Percentiles rank a stretch among this genome's conserved stretches.
phyloP scores from a whole-genome alignment of 2,329 filamentous ascomycete species.

The Epichloe festucae region DNA sequence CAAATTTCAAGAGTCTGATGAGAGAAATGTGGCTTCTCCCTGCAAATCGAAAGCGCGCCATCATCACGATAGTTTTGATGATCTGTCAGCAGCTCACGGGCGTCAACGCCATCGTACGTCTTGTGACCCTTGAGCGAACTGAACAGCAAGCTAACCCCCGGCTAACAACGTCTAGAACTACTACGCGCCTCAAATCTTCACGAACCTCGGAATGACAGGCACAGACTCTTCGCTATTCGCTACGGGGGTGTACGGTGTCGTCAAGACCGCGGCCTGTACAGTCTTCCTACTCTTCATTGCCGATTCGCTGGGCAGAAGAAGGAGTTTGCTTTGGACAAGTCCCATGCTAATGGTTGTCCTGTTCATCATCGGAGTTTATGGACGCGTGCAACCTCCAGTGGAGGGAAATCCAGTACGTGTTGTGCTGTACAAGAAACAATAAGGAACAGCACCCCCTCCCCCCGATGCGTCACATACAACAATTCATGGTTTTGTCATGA shows the following conservation, averaged over 20 bases:
- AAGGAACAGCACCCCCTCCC: no score
- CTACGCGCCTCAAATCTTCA: slow-evolving; percentile 59
- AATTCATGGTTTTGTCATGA: neutral
- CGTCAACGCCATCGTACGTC: slow-evolving; percentile 33
- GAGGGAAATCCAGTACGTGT: slow-evolving; percentile 29
- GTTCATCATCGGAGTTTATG: slow-evolving; percentile 61
- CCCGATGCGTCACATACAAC: no score
- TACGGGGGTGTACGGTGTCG: slow-evolving; percentile 60
- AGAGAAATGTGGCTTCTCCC: slow-evolving; percentile 51
- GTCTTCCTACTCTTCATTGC: slow-evolving; percentile 54
- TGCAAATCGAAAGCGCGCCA: slow-evolving; percentile 49
- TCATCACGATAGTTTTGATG: slow-evolving; percentile 49
- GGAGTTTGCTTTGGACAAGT: slow-evolving; percentile 49
- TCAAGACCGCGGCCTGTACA: slow-evolving; percentile 53
- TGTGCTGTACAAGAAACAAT: no score
- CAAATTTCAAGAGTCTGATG: slow-evolving; percentile 41
- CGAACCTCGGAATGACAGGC: slow-evolving; percentile 44
- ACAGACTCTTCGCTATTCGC: slow-evolving; percentile 52
- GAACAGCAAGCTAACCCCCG: neutral
- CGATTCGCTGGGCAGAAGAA: slow-evolving; percentile 54
- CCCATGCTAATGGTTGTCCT: slow-evolving; percentile 49
- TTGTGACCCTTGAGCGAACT: neutral
- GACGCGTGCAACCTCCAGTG: slow-evolving; percentile 46
- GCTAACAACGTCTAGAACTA: slow-evolving; percentile 34
- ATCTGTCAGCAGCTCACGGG: slow-evolving; percentile 64